Percentiles rank a stretch among this genome's conserved stretches.
Evolutionary conservation across 2,329 filamentous ascomycete species (phyloP).

Genomic region (Lasiodiplodia citricola): DNA sequence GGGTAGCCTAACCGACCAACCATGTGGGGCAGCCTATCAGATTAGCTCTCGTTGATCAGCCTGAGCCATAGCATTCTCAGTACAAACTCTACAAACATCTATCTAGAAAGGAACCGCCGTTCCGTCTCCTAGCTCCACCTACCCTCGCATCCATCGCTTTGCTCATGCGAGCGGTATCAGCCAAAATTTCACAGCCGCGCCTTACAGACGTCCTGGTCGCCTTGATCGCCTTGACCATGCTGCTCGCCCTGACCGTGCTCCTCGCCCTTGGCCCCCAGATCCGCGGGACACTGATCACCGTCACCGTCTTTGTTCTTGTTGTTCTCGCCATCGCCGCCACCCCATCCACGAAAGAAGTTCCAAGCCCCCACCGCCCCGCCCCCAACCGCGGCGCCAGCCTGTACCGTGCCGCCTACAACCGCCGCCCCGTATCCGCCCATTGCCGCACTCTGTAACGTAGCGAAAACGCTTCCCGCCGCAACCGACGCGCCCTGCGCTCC

Average conservation of each 20-base stretch:
- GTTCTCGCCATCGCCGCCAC: background rate
- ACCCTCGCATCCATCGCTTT: no score
- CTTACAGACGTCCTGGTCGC: background rate
- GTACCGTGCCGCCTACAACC: slow-evolving; percentile 32
- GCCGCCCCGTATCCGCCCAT: slow-evolving; percentile 41
- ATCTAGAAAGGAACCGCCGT: no score
- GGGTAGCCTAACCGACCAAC: no score
- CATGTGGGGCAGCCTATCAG: no score
- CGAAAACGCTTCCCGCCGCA: slow-evolving; percentile 34
- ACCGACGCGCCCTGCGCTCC: slow-evolving; percentile 34
- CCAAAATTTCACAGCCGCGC: background rate
- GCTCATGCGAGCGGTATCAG: no score
- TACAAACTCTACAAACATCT: no score
- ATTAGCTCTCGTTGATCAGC: no score
- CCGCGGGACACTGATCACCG: background rate
- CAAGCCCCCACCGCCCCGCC: background rate
- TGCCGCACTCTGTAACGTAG: slow-evolving; percentile 39
- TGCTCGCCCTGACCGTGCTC: background rate
- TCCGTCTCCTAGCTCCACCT: no score
- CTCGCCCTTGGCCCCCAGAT: no score
- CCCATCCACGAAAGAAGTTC: background rate
- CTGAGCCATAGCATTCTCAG: no score
- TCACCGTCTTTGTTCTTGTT: background rate
- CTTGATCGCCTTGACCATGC: background rate
- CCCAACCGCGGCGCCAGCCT: background rate